phyloP scores from a whole-genome alignment of 2,329 filamentous ascomycete genomes.

The Aureobasidium sp. region DNA sequence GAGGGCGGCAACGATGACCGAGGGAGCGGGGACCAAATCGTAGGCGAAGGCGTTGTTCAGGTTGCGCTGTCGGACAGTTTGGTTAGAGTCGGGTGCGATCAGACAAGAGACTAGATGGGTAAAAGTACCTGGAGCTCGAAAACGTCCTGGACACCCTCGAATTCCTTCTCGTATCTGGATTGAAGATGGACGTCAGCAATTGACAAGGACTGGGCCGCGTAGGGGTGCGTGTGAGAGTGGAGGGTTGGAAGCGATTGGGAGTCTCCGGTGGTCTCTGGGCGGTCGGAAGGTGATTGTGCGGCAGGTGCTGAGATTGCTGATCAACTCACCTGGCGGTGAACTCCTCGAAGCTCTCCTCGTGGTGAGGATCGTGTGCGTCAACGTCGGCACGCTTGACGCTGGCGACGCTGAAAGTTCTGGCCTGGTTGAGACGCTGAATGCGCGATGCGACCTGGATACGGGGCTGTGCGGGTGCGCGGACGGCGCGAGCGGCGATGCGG shows the following conservation, averaged over 20 bases:
- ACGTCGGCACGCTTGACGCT: conserved; percentile 30
- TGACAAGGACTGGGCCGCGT: neutral
- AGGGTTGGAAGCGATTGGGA: neutral
- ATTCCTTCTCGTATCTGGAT: conserved; percentile 98
- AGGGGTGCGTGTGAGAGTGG: neutral
- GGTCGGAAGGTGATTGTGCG: conserved; percentile 31
- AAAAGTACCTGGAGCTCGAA: conserved; percentile 91
- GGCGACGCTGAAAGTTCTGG: conserved; percentile 42
- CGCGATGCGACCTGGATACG: conserved; percentile 13
- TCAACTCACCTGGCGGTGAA: conserved; percentile 85
- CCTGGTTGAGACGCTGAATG: conserved; percentile 16
- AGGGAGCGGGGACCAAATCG: conserved; percentile 93
- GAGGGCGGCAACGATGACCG: conserved; percentile 84
- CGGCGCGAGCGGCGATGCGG: conserved; percentile 19
- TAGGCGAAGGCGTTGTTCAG: conserved; percentile 99
- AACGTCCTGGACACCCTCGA: conserved; percentile 93
- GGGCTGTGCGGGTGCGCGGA: conserved; percentile 17
- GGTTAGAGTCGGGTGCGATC: neutral
- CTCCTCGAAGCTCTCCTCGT: conserved; percentile 98
- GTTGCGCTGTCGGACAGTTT: conserved; percentile 57
- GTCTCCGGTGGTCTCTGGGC: conserved; percentile 42
- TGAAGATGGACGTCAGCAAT: conserved; percentile 7
- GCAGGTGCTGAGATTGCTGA: conserved; percentile 41
- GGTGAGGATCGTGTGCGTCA: conserved; percentile 49
- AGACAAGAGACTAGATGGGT: neutral